A percentile compares a stretch with the other conserved stretches of the same genome.
These are phyloP conservation scores for Amesomyces nigricolor DNA, from an alignment of 2,329 filamentous ascomycete species.

Conservation along the genomic window DNA sequence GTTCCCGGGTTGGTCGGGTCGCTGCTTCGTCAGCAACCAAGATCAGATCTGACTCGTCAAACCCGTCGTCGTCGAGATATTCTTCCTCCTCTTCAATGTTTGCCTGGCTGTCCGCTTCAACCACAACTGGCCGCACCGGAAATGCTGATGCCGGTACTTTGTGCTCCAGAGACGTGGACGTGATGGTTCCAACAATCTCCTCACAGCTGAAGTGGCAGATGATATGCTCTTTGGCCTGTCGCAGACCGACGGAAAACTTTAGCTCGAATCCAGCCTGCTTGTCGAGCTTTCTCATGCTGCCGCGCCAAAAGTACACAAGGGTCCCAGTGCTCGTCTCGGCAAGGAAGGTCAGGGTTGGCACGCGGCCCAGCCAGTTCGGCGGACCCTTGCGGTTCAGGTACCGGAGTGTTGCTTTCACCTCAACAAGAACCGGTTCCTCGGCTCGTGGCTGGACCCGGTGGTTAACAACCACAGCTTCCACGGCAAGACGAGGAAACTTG, in stretches of 20 bases:
- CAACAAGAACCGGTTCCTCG: constrained; percentile 48
- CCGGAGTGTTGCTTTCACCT: constrained; percentile 61
- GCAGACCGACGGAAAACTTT: constrained; percentile 52
- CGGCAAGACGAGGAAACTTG: constrained; percentile 59
- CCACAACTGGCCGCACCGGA: not conserved
- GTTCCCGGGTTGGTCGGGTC: not conserved
- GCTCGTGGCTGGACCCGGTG: constrained; percentile 31
- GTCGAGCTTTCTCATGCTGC: constrained; percentile 60
- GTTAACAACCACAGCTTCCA: constrained; percentile 35
- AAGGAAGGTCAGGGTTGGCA: constrained; percentile 67
- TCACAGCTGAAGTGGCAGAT: constrained; percentile 75
- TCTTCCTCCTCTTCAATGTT: not conserved
- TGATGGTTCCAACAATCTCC: constrained; percentile 63
- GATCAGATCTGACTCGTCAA: constrained; percentile 41
- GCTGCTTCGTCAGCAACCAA: constrained; percentile 27
- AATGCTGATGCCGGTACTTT: constrained; percentile 21
- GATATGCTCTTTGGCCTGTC: constrained; percentile 50
- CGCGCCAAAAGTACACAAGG: constrained; percentile 62
- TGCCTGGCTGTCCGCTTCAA: not conserved
- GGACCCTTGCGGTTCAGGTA: constrained; percentile 62
- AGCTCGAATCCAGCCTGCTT: constrained; percentile 52
- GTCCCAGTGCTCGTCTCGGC: constrained; percentile 64
- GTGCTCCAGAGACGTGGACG: constrained; percentile 28
- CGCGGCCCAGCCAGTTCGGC: constrained; percentile 56
- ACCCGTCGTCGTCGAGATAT: constrained; percentile 30